Evolutionary conservation across 176 grass and related monocot genomes (phyloP), one percentile per base, ranked within the genome.

Genomic region (Hyparrhenia diplandra): DNA sequence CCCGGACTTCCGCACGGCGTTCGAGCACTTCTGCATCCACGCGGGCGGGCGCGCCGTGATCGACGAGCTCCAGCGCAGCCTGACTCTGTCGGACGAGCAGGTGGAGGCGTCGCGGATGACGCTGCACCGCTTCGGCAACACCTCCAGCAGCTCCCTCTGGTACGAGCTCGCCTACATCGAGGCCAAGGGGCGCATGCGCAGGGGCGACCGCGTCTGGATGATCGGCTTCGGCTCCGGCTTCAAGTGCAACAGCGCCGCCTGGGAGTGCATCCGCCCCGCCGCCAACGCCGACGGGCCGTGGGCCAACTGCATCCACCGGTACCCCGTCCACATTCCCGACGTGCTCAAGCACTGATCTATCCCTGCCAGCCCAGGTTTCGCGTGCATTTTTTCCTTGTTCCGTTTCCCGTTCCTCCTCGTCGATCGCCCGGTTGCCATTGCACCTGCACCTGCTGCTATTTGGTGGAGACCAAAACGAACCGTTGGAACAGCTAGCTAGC

Each of bases 11-110:
- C 68, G 87, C 60, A 81, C 70, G 62, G 95, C 95, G 45, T 98
- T 98, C 82, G 95, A 98, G 70, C 95, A 98, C 85, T 98, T 98
- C 84, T 98, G 95, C 90, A 92, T 98, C 71, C 95, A 98, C 76
- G 95, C 95, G 0, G 95, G 95, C 1, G 95, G 95, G 3, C 62
- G 92, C 0, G 95, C 95, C 0, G 95, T 98, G 13, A 98, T 98
- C 75, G 96, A 98, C 85, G 95, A 97, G 87, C 89, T 97, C 17
- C 47, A 91, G 93, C 68, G 46, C 39, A 84, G 93, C 90, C 86
- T 92, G 5, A 74, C n/a, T 51, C 87, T 92, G 74, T 83, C 83
- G 67, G 90, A 89, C 64, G 87, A 92, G 83, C 84, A 90, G 51
- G 87, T 92, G 80, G 90, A 92, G 87, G 83, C 90, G 64, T 92